A percentile compares a stretch with the other conserved stretches of the same genome.
Evolutionary conservation across 768 basidiomycete genomes (phyloP).

Genomic region (Sarcodon aspratus): DNA sequence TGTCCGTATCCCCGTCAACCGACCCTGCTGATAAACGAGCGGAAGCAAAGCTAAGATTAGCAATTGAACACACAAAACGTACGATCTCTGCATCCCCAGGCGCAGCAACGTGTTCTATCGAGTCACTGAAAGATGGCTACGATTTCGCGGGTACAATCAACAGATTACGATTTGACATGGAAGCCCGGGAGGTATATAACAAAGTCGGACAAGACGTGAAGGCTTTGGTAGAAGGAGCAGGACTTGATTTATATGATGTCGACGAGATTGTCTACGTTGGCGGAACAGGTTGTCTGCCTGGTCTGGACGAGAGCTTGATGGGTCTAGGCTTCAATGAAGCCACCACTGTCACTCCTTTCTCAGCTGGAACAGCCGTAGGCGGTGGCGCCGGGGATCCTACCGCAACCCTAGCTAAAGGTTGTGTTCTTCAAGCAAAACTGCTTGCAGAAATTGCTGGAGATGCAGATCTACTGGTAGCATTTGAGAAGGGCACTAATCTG

Average conservation of each 20-base stretch:
- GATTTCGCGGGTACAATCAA: slow-evolving; percentile 75
- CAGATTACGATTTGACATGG: slow-evolving; percentile 33
- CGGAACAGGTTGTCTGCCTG: slow-evolving; percentile 63
- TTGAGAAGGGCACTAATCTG: slow-evolving; percentile 28
- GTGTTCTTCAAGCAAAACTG: slow-evolving; percentile 61
- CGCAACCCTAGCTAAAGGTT: slow-evolving; percentile 66
- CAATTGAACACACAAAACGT: slow-evolving; percentile 91
- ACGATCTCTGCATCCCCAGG: slow-evolving; percentile 80
- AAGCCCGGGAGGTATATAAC: slow-evolving; percentile 46
- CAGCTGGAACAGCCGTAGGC: slow-evolving; percentile 53
- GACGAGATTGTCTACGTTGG: slow-evolving; percentile 79
- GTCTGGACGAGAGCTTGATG: slow-evolving; percentile 48
- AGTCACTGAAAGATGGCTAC: slow-evolving; percentile 86
- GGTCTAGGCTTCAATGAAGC: slow-evolving; percentile 42
- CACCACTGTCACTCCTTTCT: slow-evolving; percentile 53
- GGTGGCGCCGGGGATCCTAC: slow-evolving; percentile 72
- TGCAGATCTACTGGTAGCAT: slow-evolving; percentile 38
- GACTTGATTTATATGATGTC: slow-evolving; percentile 52
- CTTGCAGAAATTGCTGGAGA: slow-evolving; percentile 37
- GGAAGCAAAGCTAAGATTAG: slow-evolving; percentile 86
- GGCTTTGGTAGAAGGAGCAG: slow-evolving; percentile 38
- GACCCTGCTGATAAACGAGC: slow-evolving; percentile 65
- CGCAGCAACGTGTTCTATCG: slow-evolving; percentile 86
- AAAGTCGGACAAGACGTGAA: slow-evolving; percentile 38
- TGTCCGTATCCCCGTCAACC: slow-evolving; percentile 40